Evolutionary conservation across 2,329 filamentous ascomycete genomes (phyloP).

Genomic region (Harringtonia aguacate): DNA sequence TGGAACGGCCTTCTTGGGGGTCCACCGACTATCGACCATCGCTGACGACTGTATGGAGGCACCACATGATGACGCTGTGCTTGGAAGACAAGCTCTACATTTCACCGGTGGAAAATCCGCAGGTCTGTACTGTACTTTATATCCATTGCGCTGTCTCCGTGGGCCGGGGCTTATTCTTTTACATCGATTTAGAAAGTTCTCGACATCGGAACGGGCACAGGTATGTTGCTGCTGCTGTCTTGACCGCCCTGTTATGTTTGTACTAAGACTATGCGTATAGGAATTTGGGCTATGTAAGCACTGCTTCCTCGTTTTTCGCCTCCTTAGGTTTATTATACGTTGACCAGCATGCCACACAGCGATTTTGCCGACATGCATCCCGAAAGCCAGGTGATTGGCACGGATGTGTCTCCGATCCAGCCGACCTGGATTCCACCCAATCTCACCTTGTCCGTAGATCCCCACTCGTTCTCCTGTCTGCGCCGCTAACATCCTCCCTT

Average conservation of each 20-base stretch:
- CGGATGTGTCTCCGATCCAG: slow-evolving; percentile 46
- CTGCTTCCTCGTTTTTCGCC: neutral
- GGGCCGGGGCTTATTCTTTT: neutral
- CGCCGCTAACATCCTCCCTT: slow-evolving; percentile 24
- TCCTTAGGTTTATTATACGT: too few relatives aligned
- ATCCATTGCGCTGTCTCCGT: too few relatives aligned
- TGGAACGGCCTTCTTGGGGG: too few relatives aligned
- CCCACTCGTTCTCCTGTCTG: slow-evolving; percentile 43
- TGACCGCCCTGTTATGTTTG: too few relatives aligned
- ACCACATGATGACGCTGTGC: slow-evolving; percentile 15
- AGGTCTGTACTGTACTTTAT: too few relatives aligned
- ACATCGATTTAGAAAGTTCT: slow-evolving; percentile 1
- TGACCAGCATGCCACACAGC: slow-evolving; percentile 24
- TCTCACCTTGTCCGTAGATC: slow-evolving; percentile 27
- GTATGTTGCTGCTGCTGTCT: too few relatives aligned
- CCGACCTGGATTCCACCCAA: slow-evolving; percentile 48
- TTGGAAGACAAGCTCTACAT: slow-evolving; percentile 15
- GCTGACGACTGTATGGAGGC: slow-evolving; percentile 10
- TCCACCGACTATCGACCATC: too few relatives aligned
- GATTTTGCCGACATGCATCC: slow-evolving; percentile 35
- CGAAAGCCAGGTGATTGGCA: slow-evolving; percentile 34
- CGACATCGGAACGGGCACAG: slow-evolving; percentile 6
- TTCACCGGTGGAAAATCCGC: slow-evolving; percentile 13
- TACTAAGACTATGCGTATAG: too few relatives aligned
- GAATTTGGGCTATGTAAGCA: slow-evolving; percentile 22